Evolutionary conservation across 1,284 basidiomycete species (phyloP).

Genomic region (Ganoderma sinense): DNA sequence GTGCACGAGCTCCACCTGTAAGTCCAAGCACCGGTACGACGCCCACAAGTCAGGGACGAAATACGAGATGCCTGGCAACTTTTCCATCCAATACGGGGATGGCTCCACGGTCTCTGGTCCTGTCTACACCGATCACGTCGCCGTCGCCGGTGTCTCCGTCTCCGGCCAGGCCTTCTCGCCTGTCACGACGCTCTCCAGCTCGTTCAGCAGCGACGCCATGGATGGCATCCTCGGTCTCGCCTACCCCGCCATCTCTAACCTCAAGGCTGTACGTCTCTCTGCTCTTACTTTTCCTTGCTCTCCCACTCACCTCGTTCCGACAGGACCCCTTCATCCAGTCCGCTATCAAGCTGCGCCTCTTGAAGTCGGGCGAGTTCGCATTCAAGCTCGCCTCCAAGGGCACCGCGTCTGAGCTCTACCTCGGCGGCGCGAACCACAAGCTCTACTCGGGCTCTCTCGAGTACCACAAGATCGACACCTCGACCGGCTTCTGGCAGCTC

Average conservation of each 20-base stretch:
- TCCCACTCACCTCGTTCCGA: background rate
- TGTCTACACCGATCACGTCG: conserved; percentile 49
- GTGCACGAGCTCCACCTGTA: conserved; percentile 46
- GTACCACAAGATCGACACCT: conserved; percentile 43
- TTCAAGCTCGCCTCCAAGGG: conserved; percentile 56
- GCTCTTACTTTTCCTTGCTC: background rate
- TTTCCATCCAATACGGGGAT: conserved; percentile 52
- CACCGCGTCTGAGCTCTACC: conserved; percentile 51
- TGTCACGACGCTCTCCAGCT: conserved; percentile 36
- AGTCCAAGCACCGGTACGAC: conserved; percentile 44
- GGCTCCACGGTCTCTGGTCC: conserved; percentile 49
- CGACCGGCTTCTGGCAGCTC: conserved; percentile 41
- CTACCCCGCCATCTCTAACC: conserved; percentile 37
- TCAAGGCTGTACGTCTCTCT: conserved; percentile 25
- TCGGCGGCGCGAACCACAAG: conserved; percentile 53
- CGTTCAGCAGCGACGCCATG: conserved; percentile 34
- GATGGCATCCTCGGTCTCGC: conserved; percentile 42
- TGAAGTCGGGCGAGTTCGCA: conserved; percentile 49
- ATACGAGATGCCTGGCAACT: conserved; percentile 34
- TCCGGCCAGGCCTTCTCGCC: conserved; percentile 37
- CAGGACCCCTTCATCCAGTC: conserved; percentile 51
- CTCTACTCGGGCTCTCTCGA: conserved; percentile 49
- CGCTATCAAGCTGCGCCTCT: conserved; percentile 45
- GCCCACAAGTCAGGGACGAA: conserved; percentile 41
- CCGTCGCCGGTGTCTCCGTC: conserved; percentile 33